Base-by-base conservation (phyloP, 805 yeast genomes). In the Zygosaccharomyces bisporus region DNA sequence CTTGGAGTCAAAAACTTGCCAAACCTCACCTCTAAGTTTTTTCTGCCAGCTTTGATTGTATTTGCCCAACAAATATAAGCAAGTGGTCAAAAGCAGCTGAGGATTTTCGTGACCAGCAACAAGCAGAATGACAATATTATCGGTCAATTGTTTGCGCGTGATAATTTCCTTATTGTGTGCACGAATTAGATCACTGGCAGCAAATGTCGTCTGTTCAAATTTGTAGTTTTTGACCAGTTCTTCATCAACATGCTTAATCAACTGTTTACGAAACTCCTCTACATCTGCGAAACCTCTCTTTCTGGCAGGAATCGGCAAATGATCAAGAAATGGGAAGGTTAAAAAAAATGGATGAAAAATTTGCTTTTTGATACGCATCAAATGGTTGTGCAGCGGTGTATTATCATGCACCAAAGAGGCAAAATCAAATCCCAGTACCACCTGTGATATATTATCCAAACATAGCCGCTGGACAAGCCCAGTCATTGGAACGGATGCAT, bases 61-160 rank as follows among this genome's bases (percentile, higher is more conserved):
- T 46, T 77, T 78, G 1, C 75, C 76, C 20, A 79, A 51, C 10
- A 75, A 49, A 45, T 71, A 78, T 1, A 79, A 50, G 4, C 73
- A 53, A 0, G 80, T 74, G 0, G 75, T 68, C 47, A 78, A 52
- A 8, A 78, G 58, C 18, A 79, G 54, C 47, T 77, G 79, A 0
- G 84, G 84, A 48, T 79, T 79, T 51, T 79, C 84, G 57, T 79
- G 84, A 0, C 83, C 84, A 0, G 84, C 84, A 35, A 79, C 75
- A 53, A 79, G 58, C 3, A 77, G 64, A 13, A 79, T 78, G 6
- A 77, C 72, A 13, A 76, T 66, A 56, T 79, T 79, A 53, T 79
- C 83, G 2, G 67, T 58, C 42, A 77, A 68, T 50, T 79, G 82
- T 39, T 70, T 67, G 41, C 69, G 61, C 2, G 74, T 64, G 2